Percentiles rank a stretch among this genome's conserved stretches.
Conservation (phyloP, 345 rosid species). For the Hibiscus mutabilis region DNA sequence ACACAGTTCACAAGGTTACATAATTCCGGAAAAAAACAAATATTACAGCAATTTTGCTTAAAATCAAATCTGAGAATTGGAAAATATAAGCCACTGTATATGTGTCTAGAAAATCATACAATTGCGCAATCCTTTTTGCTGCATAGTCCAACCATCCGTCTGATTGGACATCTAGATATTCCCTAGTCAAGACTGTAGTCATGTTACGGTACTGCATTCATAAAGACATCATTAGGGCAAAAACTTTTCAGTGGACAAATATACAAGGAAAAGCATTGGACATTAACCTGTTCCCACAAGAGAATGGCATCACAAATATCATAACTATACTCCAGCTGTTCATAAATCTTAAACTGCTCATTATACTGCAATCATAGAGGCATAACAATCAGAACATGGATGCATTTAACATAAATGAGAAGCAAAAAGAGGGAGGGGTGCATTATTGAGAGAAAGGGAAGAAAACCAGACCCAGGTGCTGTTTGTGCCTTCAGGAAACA, state of each 20-base stretch:
- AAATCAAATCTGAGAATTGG: neutral
- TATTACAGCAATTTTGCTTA: neutral
- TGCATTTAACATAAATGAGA: neutral
- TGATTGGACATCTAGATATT: constrained; percentile 82
- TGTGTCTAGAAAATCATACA: constrained; percentile 40
- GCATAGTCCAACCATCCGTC: constrained; percentile 97
- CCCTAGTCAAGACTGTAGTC: constrained; percentile 94
- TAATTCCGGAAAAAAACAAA: neutral
- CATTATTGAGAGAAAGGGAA: constrained; percentile 6
- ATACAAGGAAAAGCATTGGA: neutral
- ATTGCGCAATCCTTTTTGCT: constrained; percentile 80
- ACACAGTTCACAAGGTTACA: neutral
- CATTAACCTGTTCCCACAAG: constrained; percentile 92
- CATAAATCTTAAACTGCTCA: constrained; percentile 73
- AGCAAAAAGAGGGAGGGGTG: neutral
- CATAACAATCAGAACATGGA: constrained; percentile 6
- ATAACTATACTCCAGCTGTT: constrained; percentile 82
- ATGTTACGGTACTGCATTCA: constrained; percentile 84
- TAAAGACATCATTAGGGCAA: constrained; percentile 23
- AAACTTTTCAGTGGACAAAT: constrained; percentile 1
- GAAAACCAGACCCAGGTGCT: constrained; percentile 75
- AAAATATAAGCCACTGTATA: neutral
- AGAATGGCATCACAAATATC: constrained; percentile 86
- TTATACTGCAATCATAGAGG: constrained; percentile 55
- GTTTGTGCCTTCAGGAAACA: constrained; percentile 90